Evolutionary conservation across 805 yeast genomes (phyloP), one percentile per base, ranked within the genome.

Genomic region (Pichia membranifaciens): DNA sequence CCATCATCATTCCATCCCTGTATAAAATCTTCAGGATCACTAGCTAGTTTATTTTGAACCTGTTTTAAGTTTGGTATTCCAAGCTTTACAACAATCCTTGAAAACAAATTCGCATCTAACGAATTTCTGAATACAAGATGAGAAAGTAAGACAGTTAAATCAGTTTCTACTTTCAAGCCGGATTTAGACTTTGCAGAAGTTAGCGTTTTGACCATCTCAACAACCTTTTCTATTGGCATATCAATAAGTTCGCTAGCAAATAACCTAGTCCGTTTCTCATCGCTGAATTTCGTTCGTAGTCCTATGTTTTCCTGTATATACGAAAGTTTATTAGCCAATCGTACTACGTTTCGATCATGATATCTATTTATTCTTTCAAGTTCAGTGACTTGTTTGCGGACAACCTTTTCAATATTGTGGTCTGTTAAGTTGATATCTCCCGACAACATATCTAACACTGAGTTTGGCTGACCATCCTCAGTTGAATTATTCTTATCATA

Each of bases 61-160:
- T 31, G 32, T 5, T 48, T 31, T 18, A 61, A 34, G 25, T 52
- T 54, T 9, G 41, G 46, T 4, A 56, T 17, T 22, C 55, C 51
- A 17, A 61, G 42, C 38, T 49, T 55, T 54, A 56, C 52, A 1
- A 59, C 34, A 3, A 62, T 48, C 5, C 43, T 33, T 17, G 54
- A 44, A 32, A 62, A 58, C 18, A 36, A 34, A 13, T 39, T 39
- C 4, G 51, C 32, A 8, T 33, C 48, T 34, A 60, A 38, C n/a
- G 41, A 28, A 21, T 52, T 48, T 33, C 50, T 41, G 23, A 57
- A 54, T 12, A 54, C 41, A 18, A 60, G 47, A 45, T 56, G 58
- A 15, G 57, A 50, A 39, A 60, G 43, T 6, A 61, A 50, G 3
- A 51, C 41, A 49, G 53, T 32, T 18, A 58, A 50, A 9, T 53